Percentiles rank a stretch among this genome's conserved stretches.
These are phyloP conservation scores for Prunus yedoensis DNA, from an alignment of 331 rosid genomes.

Conservation along the genomic window DNA sequence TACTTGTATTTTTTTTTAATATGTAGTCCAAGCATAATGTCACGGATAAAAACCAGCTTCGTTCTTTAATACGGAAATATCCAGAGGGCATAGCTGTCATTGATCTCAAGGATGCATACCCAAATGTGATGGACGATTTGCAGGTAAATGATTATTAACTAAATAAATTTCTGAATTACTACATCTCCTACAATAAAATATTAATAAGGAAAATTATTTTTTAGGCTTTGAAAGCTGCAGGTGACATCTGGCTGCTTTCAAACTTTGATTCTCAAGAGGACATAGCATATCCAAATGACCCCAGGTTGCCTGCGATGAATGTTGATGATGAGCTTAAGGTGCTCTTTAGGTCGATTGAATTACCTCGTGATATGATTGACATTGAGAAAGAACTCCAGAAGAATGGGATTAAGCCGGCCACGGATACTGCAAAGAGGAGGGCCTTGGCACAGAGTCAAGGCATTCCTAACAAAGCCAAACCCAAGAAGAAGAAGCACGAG, in stretches of 20 bases:
- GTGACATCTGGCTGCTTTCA: constrained; percentile 90
- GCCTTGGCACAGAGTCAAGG: constrained; percentile 80
- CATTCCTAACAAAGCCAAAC: constrained; percentile 60
- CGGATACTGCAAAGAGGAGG: constrained; percentile 92
- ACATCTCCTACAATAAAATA: constrained; percentile 16
- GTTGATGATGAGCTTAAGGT: constrained; percentile 85
- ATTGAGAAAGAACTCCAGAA: constrained; percentile 92
- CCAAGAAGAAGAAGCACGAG: constrained; percentile 92
- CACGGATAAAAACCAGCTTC: constrained; percentile 73
- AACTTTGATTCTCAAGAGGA: constrained; percentile 98
- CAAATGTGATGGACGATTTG: constrained; percentile 92
- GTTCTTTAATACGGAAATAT: constrained; percentile 65
- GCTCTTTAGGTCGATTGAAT: constrained; percentile 70
- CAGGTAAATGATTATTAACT: constrained; percentile 48
- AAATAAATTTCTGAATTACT: not conserved
- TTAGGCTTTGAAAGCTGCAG: constrained; percentile 71
- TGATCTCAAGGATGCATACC: constrained; percentile 90
- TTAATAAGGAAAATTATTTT: constrained; percentile 21
- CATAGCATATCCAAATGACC: constrained; percentile 94
- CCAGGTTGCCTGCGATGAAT: constrained; percentile 59
- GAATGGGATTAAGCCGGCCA: constrained; percentile 94
- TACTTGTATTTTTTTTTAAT: constrained; percentile 25
- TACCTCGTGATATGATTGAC: constrained; percentile 92
- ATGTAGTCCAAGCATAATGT: constrained; percentile 84
- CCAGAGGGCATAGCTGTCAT: constrained; percentile 97